Base-by-base conservation (phyloP, 2,329 filamentous ascomycete genomes). In the Eutypella sp. region DNA sequence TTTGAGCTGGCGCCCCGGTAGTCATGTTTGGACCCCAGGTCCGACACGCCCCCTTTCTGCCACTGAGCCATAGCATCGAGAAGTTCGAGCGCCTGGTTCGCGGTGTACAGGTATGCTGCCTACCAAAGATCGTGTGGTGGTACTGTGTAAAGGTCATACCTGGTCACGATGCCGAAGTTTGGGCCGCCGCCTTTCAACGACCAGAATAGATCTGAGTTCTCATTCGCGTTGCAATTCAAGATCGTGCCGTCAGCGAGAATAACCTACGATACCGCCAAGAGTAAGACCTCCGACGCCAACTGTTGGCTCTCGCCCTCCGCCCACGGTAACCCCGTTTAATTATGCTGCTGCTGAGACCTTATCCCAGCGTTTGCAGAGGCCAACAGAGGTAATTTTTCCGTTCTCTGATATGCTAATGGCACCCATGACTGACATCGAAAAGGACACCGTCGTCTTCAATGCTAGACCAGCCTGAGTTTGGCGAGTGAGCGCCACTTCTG, bases 161-260 rank as follows among this genome's bases (percentile, higher is more conserved):
- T 49, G 2, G 70, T 66, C 2, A 67, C 61, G 45, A 70, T 63
- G 29, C 71, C 72, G 38, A 74, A 71, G 50, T 77, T 77, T 47
- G 63, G 69, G 16, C 66, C 64, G 13, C 75, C 74, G 4, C 74
- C 75, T 46, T 73, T 71, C 2, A 76, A 60, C 1, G 72, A 73
- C 50, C 64, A 67, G 53, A 65, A 77, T 0, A 78, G 65, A 48
- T 78, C 72, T 0, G 52, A 29, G 41, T 75, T 63, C 2, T 59
- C 39, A 0, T 50, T 43, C 0, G 46, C 46, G 31, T 65, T 71
- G 13, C 68, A 72, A 11, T 67, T 65, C 13, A 73, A 56, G 29
- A 77, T 62, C 2, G 48, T 44, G 1, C 74, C 73, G 38, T 66
- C 55, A 0, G 68, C 66, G 1, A 75, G 63, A 2, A 78, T 73